Conservation (phyloP, 116 monocot genomes). For the Iris pallida region DNA sequence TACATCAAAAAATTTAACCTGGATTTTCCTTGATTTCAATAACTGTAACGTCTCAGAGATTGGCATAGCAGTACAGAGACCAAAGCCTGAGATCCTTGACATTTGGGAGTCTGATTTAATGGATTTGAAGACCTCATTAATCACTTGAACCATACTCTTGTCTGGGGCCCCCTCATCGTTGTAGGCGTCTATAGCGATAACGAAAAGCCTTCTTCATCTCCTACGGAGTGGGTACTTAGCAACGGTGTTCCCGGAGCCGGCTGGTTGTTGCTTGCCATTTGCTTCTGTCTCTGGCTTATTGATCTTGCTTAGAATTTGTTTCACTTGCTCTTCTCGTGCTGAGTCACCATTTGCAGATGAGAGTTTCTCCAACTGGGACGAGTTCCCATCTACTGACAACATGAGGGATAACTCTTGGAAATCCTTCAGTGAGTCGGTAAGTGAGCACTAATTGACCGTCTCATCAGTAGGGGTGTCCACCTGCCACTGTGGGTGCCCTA, state of each 20-base stretch:
- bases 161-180: constrained; percentile 29
- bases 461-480: constrained; percentile 41
- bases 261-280: constrained; percentile 6
- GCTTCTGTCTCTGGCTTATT: constrained; percentile 11
- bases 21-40: constrained; percentile 29
- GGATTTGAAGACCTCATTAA: constrained; percentile 30
- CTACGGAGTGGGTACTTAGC: constrained; percentile 45
- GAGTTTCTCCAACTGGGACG: constrained; percentile 8
- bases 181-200: constrained; percentile 49
- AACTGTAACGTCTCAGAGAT: constrained; percentile 30
- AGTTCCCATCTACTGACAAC: constrained; percentile 41
- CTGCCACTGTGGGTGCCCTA: constrained; percentile 50
- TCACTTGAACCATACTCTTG: constrained; percentile 37
- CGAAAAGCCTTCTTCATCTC: constrained; percentile 34
- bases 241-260: not conserved
- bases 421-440: constrained; percentile 46
- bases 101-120: constrained; percentile 37
- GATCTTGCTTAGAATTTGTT: constrained; percentile 33
- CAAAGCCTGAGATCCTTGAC: constrained; percentile 45
- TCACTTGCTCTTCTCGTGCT: constrained; percentile 28
- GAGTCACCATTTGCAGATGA: constrained; percentile 14
- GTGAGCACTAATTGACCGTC: constrained; percentile 16
- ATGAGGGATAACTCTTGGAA: constrained; percentile 42
- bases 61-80: constrained; percentile 46
- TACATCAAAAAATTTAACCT: constrained; percentile 45